phyloP scores from a whole-genome alignment of 2,329 filamentous ascomycete genomes.

The Dothidotthia symphoricarpi region DNA sequence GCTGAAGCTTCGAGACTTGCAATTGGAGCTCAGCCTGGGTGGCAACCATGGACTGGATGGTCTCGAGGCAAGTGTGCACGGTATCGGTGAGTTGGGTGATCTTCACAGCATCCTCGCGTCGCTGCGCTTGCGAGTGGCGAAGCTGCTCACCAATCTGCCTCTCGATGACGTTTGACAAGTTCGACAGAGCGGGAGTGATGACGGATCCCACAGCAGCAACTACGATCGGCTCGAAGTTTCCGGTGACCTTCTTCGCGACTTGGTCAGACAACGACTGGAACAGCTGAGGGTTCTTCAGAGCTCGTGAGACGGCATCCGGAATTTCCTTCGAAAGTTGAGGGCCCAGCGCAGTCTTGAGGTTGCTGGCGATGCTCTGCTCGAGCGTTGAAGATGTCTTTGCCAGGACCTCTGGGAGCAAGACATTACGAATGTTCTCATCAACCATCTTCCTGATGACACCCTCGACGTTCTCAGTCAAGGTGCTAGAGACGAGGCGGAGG shows the following conservation, averaged over 20 bases:
- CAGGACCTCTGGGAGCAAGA: constrained; percentile 72
- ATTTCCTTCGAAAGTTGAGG: constrained; percentile 70
- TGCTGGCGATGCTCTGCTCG: constrained; percentile 67
- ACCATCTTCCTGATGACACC: constrained; percentile 76
- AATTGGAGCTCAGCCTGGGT: constrained; percentile 68
- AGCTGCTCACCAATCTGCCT: constrained; percentile 55
- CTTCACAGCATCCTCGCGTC: constrained; percentile 59
- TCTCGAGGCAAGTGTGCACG: constrained; percentile 65
- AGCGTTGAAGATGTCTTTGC: constrained; percentile 66
- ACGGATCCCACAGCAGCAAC: constrained; percentile 56
- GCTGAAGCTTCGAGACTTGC: constrained; percentile 47
- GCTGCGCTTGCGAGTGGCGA: constrained; percentile 52
- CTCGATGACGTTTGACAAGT: constrained; percentile 67
- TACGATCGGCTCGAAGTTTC: constrained; percentile 66
- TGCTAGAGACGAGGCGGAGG: constrained; percentile 65
- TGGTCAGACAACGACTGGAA: constrained; percentile 71
- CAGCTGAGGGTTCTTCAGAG: constrained; percentile 72
- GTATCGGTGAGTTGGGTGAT: constrained; percentile 70
- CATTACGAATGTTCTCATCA: constrained; percentile 68
- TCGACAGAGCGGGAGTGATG: constrained; percentile 64
- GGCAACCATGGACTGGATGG: constrained; percentile 66
- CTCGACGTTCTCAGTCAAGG: constrained; percentile 69
- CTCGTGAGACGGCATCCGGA: constrained; percentile 64
- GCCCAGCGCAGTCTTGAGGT: constrained; percentile 66
- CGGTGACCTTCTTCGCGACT: constrained; percentile 64